phyloP scores from a whole-genome alignment of 2,329 filamentous ascomycete genomes.

The Huntiella decipiens region DNA sequence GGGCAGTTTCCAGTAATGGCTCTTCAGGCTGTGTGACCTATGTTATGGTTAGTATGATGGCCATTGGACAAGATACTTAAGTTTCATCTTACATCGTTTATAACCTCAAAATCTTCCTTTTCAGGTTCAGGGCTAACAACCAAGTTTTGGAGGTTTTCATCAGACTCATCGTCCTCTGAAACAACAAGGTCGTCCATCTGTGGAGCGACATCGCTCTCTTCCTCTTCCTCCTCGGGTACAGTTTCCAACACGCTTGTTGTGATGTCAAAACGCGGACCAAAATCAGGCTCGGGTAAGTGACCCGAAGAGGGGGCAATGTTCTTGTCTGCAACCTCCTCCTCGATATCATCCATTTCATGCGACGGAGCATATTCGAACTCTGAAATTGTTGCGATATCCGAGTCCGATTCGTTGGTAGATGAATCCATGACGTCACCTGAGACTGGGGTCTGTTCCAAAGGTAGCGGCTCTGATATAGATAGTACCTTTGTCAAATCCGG shows the following conservation, averaged over 20 bases:
- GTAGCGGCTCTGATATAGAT: background rate
- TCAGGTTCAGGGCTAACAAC: background rate
- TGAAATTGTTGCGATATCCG: background rate
- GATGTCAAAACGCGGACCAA: conserved; percentile 2
- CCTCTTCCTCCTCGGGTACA: conserved; percentile 7
- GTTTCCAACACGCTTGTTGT: background rate
- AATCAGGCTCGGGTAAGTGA: background rate
- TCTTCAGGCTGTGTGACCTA: too few relatives aligned
- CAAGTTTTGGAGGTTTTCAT: background rate
- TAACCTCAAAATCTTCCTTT: background rate
- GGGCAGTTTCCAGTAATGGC: too few relatives aligned
- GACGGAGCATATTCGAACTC: conserved; percentile 9
- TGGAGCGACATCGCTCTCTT: background rate
- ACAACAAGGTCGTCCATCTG: background rate
- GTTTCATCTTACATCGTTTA: too few relatives aligned
- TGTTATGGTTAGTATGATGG: too few relatives aligned
- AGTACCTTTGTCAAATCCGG: background rate
- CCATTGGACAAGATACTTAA: too few relatives aligned
- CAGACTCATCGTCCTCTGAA: background rate
- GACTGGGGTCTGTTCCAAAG: background rate
- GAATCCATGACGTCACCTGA: background rate
- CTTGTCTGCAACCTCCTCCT: background rate
- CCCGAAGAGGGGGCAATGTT: background rate
- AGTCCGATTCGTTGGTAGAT: background rate
- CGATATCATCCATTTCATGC: background rate